phyloP scores from a whole-genome alignment of 306 rosid species.

The Medicago ruthenica region DNA sequence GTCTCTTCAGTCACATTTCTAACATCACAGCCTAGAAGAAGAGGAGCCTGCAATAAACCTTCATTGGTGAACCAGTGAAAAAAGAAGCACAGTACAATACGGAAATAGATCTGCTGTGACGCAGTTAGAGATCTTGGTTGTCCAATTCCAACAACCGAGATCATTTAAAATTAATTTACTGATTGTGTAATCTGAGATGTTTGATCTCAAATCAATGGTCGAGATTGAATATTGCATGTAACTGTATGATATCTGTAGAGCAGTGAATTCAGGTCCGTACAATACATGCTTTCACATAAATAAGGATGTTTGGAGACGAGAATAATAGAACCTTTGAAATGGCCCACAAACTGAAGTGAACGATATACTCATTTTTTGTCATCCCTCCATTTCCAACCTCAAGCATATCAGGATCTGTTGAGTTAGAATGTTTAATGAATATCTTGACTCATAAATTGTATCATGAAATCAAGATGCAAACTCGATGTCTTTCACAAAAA shows the following conservation, averaged over 20 bases:
- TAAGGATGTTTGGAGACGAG: constrained; percentile 13
- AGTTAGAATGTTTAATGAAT: constrained; percentile 22
- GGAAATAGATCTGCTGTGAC: too few relatives aligned
- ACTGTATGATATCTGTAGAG: too few relatives aligned
- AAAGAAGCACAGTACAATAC: background rate
- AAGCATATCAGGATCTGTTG: constrained; percentile 97
- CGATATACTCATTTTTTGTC: constrained; percentile 82
- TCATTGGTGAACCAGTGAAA: constrained; percentile 5
- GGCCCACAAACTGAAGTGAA: constrained; percentile 96
- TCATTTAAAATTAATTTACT: too few relatives aligned
- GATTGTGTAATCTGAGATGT: too few relatives aligned
- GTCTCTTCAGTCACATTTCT: constrained; percentile 79
- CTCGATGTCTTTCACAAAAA: background rate
- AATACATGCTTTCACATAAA: constrained; percentile 6
- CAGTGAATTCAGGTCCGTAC: too few relatives aligned
- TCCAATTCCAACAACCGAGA: too few relatives aligned
- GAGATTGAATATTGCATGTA: too few relatives aligned
- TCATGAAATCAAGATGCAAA: background rate
- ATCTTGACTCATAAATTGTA: constrained; percentile 3
- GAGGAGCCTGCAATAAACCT: constrained; percentile 80
- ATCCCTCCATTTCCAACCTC: constrained; percentile 98
- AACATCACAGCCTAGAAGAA: constrained; percentile 94
- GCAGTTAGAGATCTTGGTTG: too few relatives aligned
- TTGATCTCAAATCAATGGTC: too few relatives aligned
- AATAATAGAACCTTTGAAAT: constrained; percentile 75